Conservation (phyloP, 805 yeast species). For the Saccharomycopsis sp. region DNA sequence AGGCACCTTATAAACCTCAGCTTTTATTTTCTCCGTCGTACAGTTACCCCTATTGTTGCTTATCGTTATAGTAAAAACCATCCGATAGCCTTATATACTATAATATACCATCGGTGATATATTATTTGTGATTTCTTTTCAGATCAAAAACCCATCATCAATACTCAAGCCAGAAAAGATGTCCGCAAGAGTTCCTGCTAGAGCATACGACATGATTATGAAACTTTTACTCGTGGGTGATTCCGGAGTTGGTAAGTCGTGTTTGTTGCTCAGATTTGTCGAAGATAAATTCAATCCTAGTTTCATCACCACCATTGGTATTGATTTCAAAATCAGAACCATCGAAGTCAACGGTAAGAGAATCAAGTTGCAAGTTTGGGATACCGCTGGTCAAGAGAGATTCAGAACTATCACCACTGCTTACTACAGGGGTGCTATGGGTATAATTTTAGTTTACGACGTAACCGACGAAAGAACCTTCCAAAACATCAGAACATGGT, state of each 20-base stretch:
- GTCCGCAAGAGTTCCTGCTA: conserved; percentile 28
- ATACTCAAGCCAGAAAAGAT: conserved; percentile 2
- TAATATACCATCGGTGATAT: background rate
- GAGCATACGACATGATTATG: conserved; percentile 84
- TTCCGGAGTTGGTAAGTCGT: conserved; percentile 85
- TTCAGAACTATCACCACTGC: conserved; percentile 97
- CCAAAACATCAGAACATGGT: conserved; percentile 91
- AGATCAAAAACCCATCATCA: background rate
- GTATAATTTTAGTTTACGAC: conserved; percentile 76
- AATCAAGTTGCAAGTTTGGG: conserved; percentile 98
- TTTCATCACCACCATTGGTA: conserved; percentile 95
- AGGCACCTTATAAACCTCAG: no score
- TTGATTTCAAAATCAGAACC: conserved; percentile 85
- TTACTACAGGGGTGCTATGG: conserved; percentile 89
- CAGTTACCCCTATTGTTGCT: background rate
- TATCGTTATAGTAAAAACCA: background rate
- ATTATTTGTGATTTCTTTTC: background rate
- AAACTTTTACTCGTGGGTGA: conserved; percentile 91
- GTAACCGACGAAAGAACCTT: conserved; percentile 88
- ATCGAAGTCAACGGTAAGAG: conserved; percentile 95
- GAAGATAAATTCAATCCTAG: conserved; percentile 96
- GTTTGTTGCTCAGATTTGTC: conserved; percentile 84
- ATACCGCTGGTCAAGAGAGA: conserved; percentile 98
- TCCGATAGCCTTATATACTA: background rate
- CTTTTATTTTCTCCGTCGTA: no score